Evolutionary conservation across 2,329 filamentous ascomycete genomes (phyloP), one percentile per base, ranked within the genome.

Genomic region (Hypoxylon sp.): DNA sequence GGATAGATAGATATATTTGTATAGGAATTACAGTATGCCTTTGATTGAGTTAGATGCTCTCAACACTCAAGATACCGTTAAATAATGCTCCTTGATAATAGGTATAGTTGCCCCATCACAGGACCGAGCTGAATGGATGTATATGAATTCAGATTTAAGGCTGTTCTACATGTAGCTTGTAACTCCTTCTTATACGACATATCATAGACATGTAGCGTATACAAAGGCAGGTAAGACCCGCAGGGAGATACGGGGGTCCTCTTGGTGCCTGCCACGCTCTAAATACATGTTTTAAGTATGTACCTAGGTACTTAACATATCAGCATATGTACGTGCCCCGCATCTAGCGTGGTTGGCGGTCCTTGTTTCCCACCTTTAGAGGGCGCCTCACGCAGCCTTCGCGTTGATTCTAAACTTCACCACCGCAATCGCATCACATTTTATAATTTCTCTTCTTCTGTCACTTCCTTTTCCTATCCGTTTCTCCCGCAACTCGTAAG

Each of bases 341-440:
- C 68, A 68, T 63, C 46, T 68, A 70, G 65, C 65, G 59, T 65
- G 50, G 61, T 63, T 63, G 48, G 48, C 57, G 50, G 62, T 60
- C 52, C 57, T 68, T 65, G 62, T 68, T 70, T 70, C 65, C 62
- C 19, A 22, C 63, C 54, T 52, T 61, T 51, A 29, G 51, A 52
- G 51, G 66, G 50, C 65, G 65, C 65, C 68, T 70, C 68, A 68
- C 51, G 68, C 31, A 57, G 52, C 48, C 65, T 68, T 70, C 68
- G 68, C 62, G 68, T 70, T 68, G 65, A 68, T 68, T 70, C 64
- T 35, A 70, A 66, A 70, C 68, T 68, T 70, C 68, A 70, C 58
- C 58, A 70, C 63, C 67, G 58, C 62, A 68, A 66, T 65, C 62
- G 65, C 68, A 66, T 68, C 67, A 68, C 65, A 51, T 54, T 64